These are phyloP conservation scores for Polyporus arcularius DNA, from an alignment of 768 basidiomycete genomes.

Conservation along the genomic window DNA sequence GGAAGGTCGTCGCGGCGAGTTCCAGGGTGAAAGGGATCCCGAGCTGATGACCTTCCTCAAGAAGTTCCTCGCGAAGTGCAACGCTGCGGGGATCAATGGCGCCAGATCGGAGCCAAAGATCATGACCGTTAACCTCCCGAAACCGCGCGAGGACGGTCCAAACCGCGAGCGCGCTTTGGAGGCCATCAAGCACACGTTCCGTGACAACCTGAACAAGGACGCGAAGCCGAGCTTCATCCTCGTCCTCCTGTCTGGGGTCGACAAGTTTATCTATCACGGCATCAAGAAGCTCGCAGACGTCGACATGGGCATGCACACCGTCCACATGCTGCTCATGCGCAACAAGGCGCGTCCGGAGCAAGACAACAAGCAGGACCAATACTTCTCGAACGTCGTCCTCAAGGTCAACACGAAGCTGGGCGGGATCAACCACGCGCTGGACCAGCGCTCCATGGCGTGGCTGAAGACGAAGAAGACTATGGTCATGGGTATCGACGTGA, in stretches of 20 bases:
- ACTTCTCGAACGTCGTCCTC: conserved; percentile 78
- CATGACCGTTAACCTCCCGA: conserved; percentile 34
- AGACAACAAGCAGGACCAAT: conserved; percentile 67
- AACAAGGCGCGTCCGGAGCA: conserved; percentile 55
- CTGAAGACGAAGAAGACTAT: conserved; percentile 69
- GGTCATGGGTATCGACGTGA: conserved; percentile 86
- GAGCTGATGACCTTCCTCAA: conserved; percentile 45
- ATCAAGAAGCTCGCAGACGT: conserved; percentile 80
- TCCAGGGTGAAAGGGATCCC: conserved; percentile 46
- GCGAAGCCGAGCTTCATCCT: conserved; percentile 64
- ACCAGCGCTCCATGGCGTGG: conserved; percentile 59
- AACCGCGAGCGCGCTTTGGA: conserved; percentile 46
- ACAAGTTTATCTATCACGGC: conserved; percentile 79
- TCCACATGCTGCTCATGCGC: conserved; percentile 67
- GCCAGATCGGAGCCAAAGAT: conserved; percentile 39
- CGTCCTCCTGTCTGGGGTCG: conserved; percentile 64
- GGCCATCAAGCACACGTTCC: conserved; percentile 36
- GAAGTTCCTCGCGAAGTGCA: conserved; percentile 58
- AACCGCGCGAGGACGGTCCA: conserved; percentile 37
- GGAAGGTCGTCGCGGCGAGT: conserved; percentile 42
- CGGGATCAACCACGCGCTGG: conserved; percentile 74
- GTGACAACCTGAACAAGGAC: conserved; percentile 12
- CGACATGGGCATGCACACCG: conserved; percentile 69
- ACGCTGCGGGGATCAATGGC: conserved; percentile 57
- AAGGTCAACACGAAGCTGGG: conserved; percentile 86